Percentiles rank a stretch among this genome's conserved stretches.
phyloP scores from a whole-genome alignment of 2,329 filamentous ascomycete species.

The Magnaporthiopsis incrustans region DNA sequence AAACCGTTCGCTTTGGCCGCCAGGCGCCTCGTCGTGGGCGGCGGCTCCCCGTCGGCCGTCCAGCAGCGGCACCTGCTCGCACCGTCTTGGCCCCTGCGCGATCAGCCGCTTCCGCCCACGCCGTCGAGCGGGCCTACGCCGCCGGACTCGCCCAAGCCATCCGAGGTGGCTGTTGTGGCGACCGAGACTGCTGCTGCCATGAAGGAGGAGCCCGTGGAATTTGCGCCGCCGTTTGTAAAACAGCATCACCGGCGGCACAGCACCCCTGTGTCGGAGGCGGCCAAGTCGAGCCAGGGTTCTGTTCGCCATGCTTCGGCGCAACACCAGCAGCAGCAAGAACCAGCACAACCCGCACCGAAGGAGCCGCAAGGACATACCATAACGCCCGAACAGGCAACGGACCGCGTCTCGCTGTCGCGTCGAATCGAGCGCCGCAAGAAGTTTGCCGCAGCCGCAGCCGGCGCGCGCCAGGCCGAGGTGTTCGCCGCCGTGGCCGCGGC shows the following conservation, averaged over 20 bases:
- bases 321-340: background rate
- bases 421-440: constrained; percentile 8
- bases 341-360: background rate
- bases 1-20: background rate
- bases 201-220: background rate
- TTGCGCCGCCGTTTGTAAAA: background rate
- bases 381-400: background rate
- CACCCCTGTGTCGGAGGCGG: background rate
- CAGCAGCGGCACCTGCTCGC: background rate
- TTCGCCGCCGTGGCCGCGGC: constrained; percentile 4
- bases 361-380: background rate
- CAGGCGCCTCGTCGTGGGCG: background rate
- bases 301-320: background rate
- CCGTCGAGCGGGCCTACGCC: constrained; percentile 1
- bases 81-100: background rate
- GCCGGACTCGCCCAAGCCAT: constrained; percentile 2
- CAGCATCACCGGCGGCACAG: background rate
- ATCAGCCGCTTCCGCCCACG: background rate
- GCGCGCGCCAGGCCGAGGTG: constrained; percentile 2
- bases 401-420: constrained; percentile 6
- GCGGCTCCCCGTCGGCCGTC: background rate
- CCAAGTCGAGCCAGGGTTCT: background rate
- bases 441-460: constrained; percentile 3
- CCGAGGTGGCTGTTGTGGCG: background rate
- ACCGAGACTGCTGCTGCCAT: background rate